phyloP scores from a whole-genome alignment of 2,329 filamentous ascomycete species.

The Botrytis paeoniae region DNA sequence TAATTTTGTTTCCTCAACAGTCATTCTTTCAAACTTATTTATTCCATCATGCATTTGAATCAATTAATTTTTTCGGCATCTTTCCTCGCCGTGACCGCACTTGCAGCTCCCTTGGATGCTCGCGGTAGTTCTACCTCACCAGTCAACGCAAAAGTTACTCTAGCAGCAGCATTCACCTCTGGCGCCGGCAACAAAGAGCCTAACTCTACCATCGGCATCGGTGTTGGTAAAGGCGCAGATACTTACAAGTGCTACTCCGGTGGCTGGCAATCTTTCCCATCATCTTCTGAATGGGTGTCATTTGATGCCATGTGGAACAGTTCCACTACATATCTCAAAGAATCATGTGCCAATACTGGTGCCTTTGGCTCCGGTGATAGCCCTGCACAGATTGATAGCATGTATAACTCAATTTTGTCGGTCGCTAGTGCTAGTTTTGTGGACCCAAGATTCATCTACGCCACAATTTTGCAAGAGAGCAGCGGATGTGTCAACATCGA shows the following conservation, averaged over 20 bases:
- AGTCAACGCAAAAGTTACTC: conserved; percentile 22
- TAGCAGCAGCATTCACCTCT: conserved; percentile 19
- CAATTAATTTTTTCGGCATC: not conserved
- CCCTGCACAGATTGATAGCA: conserved; percentile 24
- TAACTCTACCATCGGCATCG: conserved; percentile 23
- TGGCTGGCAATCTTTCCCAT: conserved; percentile 30
- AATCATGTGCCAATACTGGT: conserved; percentile 28
- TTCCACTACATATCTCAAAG: conserved; percentile 23
- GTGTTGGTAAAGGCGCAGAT: conserved; percentile 27
- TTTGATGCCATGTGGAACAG: conserved; percentile 34
- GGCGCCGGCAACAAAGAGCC: conserved; percentile 27
- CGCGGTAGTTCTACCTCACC: not conserved
- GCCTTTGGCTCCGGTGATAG: conserved; percentile 26
- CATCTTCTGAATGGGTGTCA: conserved; percentile 30
- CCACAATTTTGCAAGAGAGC: conserved; percentile 37
- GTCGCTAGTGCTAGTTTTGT: conserved; percentile 30
- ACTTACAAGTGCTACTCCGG: conserved; percentile 37
- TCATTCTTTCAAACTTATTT: not conserved
- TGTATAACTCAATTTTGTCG: conserved; percentile 31
- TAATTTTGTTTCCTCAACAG: not conserved
- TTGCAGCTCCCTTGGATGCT: conserved; percentile 2
- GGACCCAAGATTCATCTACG: conserved; percentile 38
- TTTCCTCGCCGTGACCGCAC: not conserved
- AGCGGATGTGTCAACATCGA: conserved; percentile 35
- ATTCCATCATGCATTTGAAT: conserved; percentile 12